Base-by-base conservation (phyloP, 257 asterid genomes). In the Petrea volubilis region DNA sequence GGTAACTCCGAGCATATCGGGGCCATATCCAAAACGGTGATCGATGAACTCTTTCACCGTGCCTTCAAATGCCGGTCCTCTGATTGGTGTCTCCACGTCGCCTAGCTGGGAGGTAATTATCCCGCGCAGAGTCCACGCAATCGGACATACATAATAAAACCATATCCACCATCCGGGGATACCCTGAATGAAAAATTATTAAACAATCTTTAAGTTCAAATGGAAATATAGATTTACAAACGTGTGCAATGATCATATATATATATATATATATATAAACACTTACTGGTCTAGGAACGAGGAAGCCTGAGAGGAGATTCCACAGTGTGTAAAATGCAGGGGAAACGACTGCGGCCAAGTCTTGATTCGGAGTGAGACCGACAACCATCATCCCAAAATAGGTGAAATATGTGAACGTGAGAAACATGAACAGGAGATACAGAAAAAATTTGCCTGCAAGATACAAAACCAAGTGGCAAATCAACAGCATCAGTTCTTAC, bases 151-250 rank as follows among this genome's bases (percentile, higher is more conserved):
- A 67, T 92, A 88, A 75, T 92, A 90, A 83, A 83, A 92, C 98
- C 98, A 92, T 78, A 90, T 60, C 98, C 98, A 92, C 97, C 97
- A 92, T 56, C 78, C 84, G 12, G 97, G 96, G 53, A 90, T 90
- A 64, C 80, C 76, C 98, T 92, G 75, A 18, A 72, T 31, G 25
- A 55, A n/a, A 53, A 51, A 27, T 12, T 11, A 64, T 17, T n/a
- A 4, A 17, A 2, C 43, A 61, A 1, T 27, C 9, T 13, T 58
- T 8, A 34, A 7, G 14, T 21, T 23, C 21, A 9, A 53, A 53
- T 8, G 18, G 18, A 17, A 21, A 51, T 21, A 18, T 14, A 51
- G 59, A 49, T 49, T 9, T 50, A 55, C 61, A 27, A 13, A n/a
- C 61, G n/a, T n/a, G n/a, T n/a, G n/a, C n/a, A n/a, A n/a, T n/a